phyloP scores from a whole-genome alignment of 2,329 filamentous ascomycete genomes.

The Setomelanomma holmii region DNA sequence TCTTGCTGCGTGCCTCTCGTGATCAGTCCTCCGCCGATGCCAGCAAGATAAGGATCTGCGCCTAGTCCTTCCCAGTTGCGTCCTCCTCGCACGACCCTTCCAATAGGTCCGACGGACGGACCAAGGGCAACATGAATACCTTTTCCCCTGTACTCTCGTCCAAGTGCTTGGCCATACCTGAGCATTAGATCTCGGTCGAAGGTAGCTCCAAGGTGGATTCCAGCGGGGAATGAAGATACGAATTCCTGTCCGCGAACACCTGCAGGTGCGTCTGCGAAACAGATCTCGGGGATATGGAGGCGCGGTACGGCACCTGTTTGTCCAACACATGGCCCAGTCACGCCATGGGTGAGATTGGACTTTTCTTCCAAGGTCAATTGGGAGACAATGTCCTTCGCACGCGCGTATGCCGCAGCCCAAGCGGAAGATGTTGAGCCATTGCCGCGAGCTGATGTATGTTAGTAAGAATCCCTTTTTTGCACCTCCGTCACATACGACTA shows the following conservation, averaged over 20 bases:
- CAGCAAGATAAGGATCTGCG: constrained; percentile 69
- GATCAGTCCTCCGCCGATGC: constrained; percentile 57
- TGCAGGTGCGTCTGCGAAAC: constrained; percentile 49
- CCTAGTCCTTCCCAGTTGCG: constrained; percentile 79
- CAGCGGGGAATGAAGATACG: constrained; percentile 40
- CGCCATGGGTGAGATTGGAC: constrained; percentile 49
- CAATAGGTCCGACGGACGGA: constrained; percentile 72
- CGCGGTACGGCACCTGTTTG: constrained; percentile 47
- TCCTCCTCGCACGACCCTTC: constrained; percentile 73
- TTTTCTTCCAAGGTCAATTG: constrained; percentile 54
- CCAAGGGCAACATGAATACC: constrained; percentile 74
- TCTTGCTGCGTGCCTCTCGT: constrained; percentile 61
- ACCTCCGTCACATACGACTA: constrained; percentile 23
- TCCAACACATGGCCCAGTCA: constrained; percentile 41
- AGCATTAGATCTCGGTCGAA: constrained; percentile 76
- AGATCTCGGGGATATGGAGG: constrained; percentile 47
- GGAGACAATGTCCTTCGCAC: constrained; percentile 49
- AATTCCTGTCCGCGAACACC: constrained; percentile 43
- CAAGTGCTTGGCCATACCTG: constrained; percentile 69
- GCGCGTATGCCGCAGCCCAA: constrained; percentile 40
- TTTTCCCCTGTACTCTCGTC: constrained; percentile 74
- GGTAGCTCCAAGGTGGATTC: constrained; percentile 64
- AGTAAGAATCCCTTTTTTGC: background rate
- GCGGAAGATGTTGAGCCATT: constrained; percentile 30
- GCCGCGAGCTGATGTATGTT: constrained; percentile 23